Evolutionary conservation across 75 land plant genomes (phyloP).

Genomic region (Cunninghamia lanceolata): DNA sequence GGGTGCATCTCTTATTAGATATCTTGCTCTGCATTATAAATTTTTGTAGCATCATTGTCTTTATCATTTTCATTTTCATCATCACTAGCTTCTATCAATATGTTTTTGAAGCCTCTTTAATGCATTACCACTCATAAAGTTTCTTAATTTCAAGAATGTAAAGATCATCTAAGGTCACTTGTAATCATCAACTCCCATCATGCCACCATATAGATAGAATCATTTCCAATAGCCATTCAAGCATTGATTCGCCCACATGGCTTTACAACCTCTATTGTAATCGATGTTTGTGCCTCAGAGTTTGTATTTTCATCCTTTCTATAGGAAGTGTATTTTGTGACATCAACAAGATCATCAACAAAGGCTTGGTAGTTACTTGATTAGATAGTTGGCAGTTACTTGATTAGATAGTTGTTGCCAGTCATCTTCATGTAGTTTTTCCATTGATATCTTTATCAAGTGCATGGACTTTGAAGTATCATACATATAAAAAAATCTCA

Average conservation of each 20-base stretch:
- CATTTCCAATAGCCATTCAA: constrained; percentile 82
- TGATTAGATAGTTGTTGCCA: constrained; percentile 24
- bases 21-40: too few relatives aligned
- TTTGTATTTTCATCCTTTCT: too few relatives aligned
- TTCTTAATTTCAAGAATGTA: constrained; percentile 86
- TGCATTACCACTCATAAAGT: constrained; percentile 96
- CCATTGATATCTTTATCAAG: neutral
- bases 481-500: constrained; percentile 60
- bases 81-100: too few relatives aligned
- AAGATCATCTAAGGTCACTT: constrained; percentile 95
- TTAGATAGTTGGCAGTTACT: too few relatives aligned
- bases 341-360: constrained; percentile 16
- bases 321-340: constrained; percentile 8
- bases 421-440: constrained; percentile 3
- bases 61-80: too few relatives aligned
- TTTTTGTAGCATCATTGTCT: too few relatives aligned
- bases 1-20: too few relatives aligned
- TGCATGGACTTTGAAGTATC: too few relatives aligned
- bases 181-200: constrained; percentile 93
- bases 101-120: constrained; percentile 89
- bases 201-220: constrained; percentile 94
- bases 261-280: constrained; percentile 53
- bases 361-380: constrained; percentile 18
- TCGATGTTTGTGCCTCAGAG: constrained; percentile 15
- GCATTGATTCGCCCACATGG: constrained; percentile 96